phyloP scores from a whole-genome alignment of 2,329 filamentous ascomycete genomes.

The Xylaria sp. region DNA sequence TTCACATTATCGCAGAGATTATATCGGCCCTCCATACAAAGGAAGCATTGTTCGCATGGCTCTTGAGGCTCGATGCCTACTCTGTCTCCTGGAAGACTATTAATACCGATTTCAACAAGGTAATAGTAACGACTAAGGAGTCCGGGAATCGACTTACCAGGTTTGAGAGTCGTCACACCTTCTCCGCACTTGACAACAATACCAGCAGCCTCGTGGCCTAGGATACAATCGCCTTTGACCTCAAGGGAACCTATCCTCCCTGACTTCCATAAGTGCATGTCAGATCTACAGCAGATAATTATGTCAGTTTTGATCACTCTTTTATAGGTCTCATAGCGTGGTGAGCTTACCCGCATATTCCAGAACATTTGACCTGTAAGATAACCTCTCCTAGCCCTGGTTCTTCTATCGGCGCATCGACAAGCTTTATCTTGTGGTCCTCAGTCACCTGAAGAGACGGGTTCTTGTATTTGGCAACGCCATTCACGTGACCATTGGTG shows the following conservation, averaged over 20 bases:
- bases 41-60: constrained; percentile 69
- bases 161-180: constrained; percentile 63
- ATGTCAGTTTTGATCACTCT: constrained; percentile 18
- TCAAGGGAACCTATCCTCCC: constrained; percentile 72
- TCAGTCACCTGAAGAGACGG: constrained; percentile 69
- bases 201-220: constrained; percentile 73
- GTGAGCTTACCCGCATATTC: constrained; percentile 67
- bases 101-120: neutral
- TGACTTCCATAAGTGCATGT: constrained; percentile 75
- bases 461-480: constrained; percentile 52
- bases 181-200: constrained; percentile 67
- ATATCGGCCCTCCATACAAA: constrained; percentile 69
- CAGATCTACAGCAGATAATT: constrained; percentile 60
- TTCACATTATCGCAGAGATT: constrained; percentile 72
- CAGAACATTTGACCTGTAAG: constrained; percentile 70
- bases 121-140: neutral
- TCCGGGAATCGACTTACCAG: constrained; percentile 49
- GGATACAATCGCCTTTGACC: constrained; percentile 71
- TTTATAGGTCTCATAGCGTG: neutral
- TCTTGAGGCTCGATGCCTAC: constrained; percentile 75
- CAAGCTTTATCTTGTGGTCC: constrained; percentile 67
- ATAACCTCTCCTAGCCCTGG: constrained; percentile 67
- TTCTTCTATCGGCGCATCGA: constrained; percentile 66
- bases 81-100: constrained; percentile 61
- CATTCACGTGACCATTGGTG: constrained; percentile 37